phyloP scores from a whole-genome alignment of 2,329 filamentous ascomycete genomes.

The Didymellaceae sp. region DNA sequence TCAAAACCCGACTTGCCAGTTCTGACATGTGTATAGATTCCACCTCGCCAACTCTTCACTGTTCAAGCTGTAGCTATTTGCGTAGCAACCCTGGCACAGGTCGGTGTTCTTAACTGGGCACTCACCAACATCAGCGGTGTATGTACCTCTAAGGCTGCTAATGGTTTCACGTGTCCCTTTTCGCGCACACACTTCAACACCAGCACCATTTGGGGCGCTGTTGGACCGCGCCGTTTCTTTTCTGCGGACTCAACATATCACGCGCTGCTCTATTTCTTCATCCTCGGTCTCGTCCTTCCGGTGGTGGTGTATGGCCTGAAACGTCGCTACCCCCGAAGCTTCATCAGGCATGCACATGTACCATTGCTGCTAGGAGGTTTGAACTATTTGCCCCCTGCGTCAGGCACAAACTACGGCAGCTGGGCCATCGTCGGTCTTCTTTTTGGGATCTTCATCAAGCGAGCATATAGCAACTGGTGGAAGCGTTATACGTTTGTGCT shows the following conservation, averaged over 20 bases:
- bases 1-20: too few relatives aligned
- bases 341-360: not conserved
- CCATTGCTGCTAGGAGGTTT: not conserved
- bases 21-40: not conserved
- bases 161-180: constrained; percentile 3
- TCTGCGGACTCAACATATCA: not conserved
- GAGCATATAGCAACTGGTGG: not conserved
- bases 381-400: not conserved
- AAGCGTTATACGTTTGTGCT: not conserved
- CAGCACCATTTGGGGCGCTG: constrained; percentile 3
- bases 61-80: not conserved
- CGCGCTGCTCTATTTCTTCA: not conserved
- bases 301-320: not conserved
- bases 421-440: not conserved
- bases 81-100: constrained; percentile 1
- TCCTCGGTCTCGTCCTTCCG: not conserved
- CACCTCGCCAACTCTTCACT: not conserved
- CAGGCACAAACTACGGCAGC: constrained; percentile 1
- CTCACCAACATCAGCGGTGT: not conserved
- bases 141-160: not conserved
- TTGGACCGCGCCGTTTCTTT: constrained; percentile 3
- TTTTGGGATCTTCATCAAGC: not conserved
- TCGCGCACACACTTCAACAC: constrained; percentile 2
- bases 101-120: constrained; percentile 4
- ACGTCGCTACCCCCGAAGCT: not conserved